A percentile compares a stretch with the other conserved stretches of the same genome.
Evolutionary conservation across 2,329 filamentous ascomycete genomes (phyloP).

Genomic region (Grosmannia serpens): DNA sequence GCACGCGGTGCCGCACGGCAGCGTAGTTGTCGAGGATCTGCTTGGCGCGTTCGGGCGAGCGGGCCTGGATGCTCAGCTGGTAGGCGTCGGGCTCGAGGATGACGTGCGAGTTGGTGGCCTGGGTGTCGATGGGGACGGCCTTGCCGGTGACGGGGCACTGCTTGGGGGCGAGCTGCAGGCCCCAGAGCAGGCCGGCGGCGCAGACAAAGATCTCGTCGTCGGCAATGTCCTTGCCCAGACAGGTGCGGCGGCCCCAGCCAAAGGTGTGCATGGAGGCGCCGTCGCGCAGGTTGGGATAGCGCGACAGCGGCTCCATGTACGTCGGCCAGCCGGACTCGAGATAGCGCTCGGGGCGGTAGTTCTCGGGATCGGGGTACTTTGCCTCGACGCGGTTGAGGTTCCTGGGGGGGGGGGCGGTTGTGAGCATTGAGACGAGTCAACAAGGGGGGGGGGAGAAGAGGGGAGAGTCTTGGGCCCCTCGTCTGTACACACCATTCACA

Average conservation of each 20-base stretch:
- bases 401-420: conserved; percentile 19
- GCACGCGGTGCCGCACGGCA: conserved; percentile 20
- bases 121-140: conserved; percentile 31
- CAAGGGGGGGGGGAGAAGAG: too few species aligned
- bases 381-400: conserved; percentile 45
- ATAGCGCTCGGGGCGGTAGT: conserved; percentile 51
- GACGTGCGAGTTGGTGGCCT: conserved; percentile 39
- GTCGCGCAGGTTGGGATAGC: conserved; percentile 50
- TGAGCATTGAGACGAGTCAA: too few species aligned
- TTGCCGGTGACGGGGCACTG: conserved; percentile 30
- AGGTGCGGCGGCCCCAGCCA: conserved; percentile 51
- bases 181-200: conserved; percentile 37
- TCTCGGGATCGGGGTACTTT: conserved; percentile 53
- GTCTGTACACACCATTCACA: conserved; percentile 32
- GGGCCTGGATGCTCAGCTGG: conserved; percentile 30
- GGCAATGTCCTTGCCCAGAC: conserved; percentile 50
- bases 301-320: conserved; percentile 51
- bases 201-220: conserved; percentile 46
- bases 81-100: conserved; percentile 39
- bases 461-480: too few species aligned
- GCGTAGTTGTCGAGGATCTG: conserved; percentile 26
- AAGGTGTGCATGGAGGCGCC: conserved; percentile 49
- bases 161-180: conserved; percentile 30
- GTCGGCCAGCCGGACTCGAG: conserved; percentile 52
- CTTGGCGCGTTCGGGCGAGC: conserved; percentile 26